phyloP scores from a whole-genome alignment of 148 eudicot genomes.

The Rhododendron ovatum region DNA sequence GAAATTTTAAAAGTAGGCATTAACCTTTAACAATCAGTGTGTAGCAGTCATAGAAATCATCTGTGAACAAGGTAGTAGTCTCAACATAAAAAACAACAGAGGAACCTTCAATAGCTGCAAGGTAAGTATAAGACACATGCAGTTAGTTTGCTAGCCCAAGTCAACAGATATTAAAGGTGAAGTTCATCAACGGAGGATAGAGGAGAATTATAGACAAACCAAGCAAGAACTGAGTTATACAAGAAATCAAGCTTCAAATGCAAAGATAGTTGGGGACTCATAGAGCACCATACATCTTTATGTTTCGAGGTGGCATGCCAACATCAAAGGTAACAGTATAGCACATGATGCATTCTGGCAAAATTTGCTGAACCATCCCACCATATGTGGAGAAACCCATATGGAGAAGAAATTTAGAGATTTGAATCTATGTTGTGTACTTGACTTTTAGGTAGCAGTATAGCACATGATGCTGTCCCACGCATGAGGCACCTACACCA shows the following conservation, averaged over 20 bases:
- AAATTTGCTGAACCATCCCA: background rate
- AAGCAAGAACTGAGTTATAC: background rate
- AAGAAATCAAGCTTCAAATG: background rate
- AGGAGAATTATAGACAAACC: background rate
- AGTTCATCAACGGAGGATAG: background rate
- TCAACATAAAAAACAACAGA: conserved; percentile 67
- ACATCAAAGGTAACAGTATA: background rate
- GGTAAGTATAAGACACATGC: conserved; percentile 1
- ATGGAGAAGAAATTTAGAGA: background rate
- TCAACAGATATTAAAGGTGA: background rate
- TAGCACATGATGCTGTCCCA: background rate
- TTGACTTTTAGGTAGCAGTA: background rate
- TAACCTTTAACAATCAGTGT: conserved; percentile 76
- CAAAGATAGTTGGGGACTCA: background rate
- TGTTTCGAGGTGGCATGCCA: background rate
- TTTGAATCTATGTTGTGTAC: background rate
- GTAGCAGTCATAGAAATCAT: conserved; percentile 55
- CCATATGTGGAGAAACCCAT: background rate
- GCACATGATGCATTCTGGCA: no score
- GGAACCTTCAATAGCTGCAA: conserved; percentile 77
- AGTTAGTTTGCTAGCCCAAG: background rate
- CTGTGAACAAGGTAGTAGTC: conserved; percentile 17
- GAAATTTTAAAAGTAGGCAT: background rate
- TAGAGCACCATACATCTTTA: background rate
- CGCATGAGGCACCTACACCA: background rate